These are phyloP conservation scores for Endocalyx cinctus DNA, from an alignment of 2,329 filamentous ascomycete species.

Conservation along the genomic window DNA sequence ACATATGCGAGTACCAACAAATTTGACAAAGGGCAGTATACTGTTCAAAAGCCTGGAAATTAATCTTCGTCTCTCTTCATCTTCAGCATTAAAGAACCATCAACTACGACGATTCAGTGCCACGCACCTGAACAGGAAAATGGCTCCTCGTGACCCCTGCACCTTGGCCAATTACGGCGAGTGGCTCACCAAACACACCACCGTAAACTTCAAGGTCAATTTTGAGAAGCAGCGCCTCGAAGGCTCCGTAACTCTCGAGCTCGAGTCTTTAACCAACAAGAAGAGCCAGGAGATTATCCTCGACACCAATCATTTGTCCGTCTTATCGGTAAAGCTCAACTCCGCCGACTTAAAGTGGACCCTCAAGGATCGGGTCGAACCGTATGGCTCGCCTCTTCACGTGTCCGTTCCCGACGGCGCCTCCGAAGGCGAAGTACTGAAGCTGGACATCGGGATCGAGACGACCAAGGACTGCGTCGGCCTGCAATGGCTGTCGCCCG, in stretches of 20 bases:
- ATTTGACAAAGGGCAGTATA: slow-evolving; percentile 21
- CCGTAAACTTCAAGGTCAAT: slow-evolving; percentile 74
- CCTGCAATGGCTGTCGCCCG: slow-evolving; percentile 89
- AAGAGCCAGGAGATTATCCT: slow-evolving; percentile 74
- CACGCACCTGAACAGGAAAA: slow-evolving; percentile 19
- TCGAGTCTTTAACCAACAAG: slow-evolving; percentile 72
- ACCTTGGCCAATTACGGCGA: slow-evolving; percentile 89
- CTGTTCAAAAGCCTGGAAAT: slow-evolving; percentile 24
- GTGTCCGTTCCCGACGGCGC: slow-evolving; percentile 55
- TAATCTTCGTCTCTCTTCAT: slow-evolving; percentile 21
- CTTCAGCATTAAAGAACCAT: no score
- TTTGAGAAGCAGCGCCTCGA: slow-evolving; percentile 74
- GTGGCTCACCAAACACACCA: slow-evolving; percentile 80
- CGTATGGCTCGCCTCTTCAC: slow-evolving; percentile 69
- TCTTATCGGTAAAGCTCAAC: slow-evolving; percentile 67
- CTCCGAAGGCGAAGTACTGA: slow-evolving; percentile 47
- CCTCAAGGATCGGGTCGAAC: slow-evolving; percentile 64
- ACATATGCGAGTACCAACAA: slow-evolving; percentile 15
- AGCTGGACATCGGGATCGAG: slow-evolving; percentile 62
- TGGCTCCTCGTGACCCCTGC: slow-evolving; percentile 69
- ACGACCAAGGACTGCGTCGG: slow-evolving; percentile 89
- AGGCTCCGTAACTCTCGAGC: slow-evolving; percentile 70
- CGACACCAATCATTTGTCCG: slow-evolving; percentile 79
- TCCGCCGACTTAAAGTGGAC: slow-evolving; percentile 62
- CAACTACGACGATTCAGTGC: slow-evolving; percentile 14